Evolutionary conservation across 78 protist species (phyloP).

Genomic region (Protostelium mycophagum): DNA sequence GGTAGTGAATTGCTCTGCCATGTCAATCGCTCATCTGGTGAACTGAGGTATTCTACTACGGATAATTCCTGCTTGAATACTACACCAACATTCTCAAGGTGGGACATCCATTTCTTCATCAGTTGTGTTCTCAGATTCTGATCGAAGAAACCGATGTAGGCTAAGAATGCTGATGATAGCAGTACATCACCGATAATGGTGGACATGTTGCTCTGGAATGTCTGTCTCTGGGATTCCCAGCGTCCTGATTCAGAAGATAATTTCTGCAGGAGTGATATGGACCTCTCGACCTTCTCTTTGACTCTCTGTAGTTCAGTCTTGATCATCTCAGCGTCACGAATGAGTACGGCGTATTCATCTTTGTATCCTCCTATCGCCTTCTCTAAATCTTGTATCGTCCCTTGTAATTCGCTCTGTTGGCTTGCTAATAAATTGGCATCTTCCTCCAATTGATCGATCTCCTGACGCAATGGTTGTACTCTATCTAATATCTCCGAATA

Average conservation of each 20-base stretch:
- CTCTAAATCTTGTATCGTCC: constrained; percentile 54
- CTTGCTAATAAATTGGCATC: constrained; percentile 51
- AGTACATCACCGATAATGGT: constrained; percentile 91
- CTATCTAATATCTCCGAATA: constrained; percentile 75
- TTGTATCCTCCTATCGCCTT: constrained; percentile 47
- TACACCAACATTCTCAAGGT: constrained; percentile 30
- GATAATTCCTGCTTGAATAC: constrained; percentile 50
- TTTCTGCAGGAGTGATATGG: constrained; percentile 57
- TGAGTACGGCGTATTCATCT: constrained; percentile 80
- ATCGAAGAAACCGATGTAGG: constrained; percentile 89
- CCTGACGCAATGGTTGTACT: constrained; percentile 82
- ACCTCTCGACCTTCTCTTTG: constrained; percentile 71
- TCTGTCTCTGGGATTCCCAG: constrained; percentile 76
- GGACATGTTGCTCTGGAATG: constrained; percentile 61
- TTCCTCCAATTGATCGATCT: constrained; percentile 60
- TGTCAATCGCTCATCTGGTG: constrained; percentile 60
- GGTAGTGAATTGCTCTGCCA: constrained; percentile 91
- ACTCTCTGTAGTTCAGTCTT: constrained; percentile 69
- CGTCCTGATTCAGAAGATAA: constrained; percentile 77
- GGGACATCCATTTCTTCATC: constrained; percentile 67
- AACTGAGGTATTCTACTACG: constrained; percentile 76
- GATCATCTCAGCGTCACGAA: constrained; percentile 67
- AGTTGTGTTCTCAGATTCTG: constrained; percentile 55
- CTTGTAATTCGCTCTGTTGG: constrained; percentile 42
- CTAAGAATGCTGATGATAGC: constrained; percentile 83